phyloP scores from a whole-genome alignment of 78 protist species.

The Dictyostelium capitatum region DNA sequence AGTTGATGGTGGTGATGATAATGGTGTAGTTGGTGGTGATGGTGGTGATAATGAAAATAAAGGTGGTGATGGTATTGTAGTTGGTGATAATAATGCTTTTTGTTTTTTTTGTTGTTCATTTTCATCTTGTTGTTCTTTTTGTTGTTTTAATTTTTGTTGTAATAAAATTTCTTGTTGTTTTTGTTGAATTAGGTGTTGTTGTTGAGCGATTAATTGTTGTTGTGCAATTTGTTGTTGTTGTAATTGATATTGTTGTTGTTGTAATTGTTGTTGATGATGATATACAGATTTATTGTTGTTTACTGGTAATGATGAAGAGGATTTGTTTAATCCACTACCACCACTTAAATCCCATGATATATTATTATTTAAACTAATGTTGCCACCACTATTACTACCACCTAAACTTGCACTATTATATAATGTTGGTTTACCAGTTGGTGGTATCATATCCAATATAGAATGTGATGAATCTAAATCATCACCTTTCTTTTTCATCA shows the following conservation, averaged over 20 bases:
- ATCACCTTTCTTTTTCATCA: not conserved
- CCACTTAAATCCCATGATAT: constrained; percentile 73
- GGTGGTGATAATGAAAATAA: not conserved
- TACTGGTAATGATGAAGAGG: not conserved
- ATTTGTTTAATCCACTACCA: not conserved
- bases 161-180: not conserved
- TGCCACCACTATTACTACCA: not conserved
- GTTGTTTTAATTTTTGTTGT: not conserved
- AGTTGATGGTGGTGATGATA: not conserved
- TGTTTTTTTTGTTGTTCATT: not conserved
- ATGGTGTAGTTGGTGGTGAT: not conserved
- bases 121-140: constrained; percentile 7
- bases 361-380: not conserved
- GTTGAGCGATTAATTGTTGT: not conserved
- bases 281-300: no score
- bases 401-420: not conserved
- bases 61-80: not conserved
- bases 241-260: not conserved
- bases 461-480: constrained; percentile 28
- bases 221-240: constrained; percentile 12
- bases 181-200: not conserved
- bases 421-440: not conserved
- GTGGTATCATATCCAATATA: constrained; percentile 63
- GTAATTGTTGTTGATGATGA: not conserved
- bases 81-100: not conserved